Evolutionary conservation across 2,329 filamentous ascomycete species (phyloP).

Genomic region (Hirsutella thompsonii): DNA sequence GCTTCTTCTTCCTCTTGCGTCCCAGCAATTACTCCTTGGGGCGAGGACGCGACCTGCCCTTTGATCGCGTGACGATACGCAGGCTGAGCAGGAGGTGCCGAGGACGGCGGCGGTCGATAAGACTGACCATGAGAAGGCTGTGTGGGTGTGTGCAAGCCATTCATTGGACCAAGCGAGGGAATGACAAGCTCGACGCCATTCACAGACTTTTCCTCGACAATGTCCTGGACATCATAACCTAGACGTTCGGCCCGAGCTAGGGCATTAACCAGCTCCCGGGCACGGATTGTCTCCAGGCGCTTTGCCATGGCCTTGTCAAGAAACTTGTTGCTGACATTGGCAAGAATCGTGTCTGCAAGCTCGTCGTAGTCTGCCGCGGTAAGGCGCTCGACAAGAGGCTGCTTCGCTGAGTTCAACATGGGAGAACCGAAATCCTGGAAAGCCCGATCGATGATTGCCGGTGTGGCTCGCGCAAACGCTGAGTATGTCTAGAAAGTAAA

Average conservation of each 20-base stretch:
- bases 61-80: too few species aligned
- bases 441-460: conserved; percentile 21
- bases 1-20: not conserved
- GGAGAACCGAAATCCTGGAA: conserved; percentile 32
- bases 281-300: conserved; percentile 39
- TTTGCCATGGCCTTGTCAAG: conserved; percentile 38
- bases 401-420: conserved; percentile 26
- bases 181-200: conserved; percentile 22
- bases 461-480: conserved; percentile 29
- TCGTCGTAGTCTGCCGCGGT: conserved; percentile 29
- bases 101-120: not conserved
- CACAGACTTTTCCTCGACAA: conserved; percentile 26
- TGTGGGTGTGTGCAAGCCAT: conserved; percentile 2
- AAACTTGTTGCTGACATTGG: conserved; percentile 33
- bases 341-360: conserved; percentile 28
- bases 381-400: conserved; percentile 28
- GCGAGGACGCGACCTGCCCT: too few species aligned
- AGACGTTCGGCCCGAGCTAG: conserved; percentile 43
- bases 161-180: conserved; percentile 12
- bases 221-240: conserved; percentile 39
- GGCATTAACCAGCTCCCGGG: conserved; percentile 41
- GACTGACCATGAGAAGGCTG: not conserved
- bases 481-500: conserved; percentile 30
- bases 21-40: too few species aligned
- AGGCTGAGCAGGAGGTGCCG: not conserved